Percentiles rank a stretch among this genome's conserved stretches.
Evolutionary conservation across 1,284 basidiomycete species (phyloP).

Genomic region (Mycena sp.): DNA sequence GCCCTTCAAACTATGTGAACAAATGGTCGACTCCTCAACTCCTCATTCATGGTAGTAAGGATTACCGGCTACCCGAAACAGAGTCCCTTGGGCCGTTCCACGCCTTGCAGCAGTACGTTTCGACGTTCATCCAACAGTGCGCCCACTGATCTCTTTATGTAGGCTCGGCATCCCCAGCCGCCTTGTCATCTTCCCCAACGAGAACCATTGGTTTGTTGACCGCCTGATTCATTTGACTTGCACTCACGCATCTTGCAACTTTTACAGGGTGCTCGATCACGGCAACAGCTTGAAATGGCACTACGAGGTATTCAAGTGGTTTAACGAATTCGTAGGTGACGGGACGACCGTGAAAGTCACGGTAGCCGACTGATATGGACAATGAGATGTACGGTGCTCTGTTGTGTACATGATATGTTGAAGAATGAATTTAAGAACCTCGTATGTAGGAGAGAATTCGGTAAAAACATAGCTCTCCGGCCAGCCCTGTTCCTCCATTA

Average conservation of each 20-base stretch:
- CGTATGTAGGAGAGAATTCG: too few species aligned
- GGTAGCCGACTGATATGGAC: too few species aligned
- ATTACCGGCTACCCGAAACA: slow-evolving; percentile 85
- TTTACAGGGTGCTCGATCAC: slow-evolving; percentile 64
- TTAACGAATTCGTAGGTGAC: slow-evolving; percentile 65
- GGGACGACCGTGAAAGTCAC: too few species aligned
- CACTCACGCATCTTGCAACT: too few species aligned
- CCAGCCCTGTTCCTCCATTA: too few species aligned
- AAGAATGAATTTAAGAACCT: too few species aligned
- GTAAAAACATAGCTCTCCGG: too few species aligned
- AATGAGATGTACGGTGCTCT: too few species aligned
- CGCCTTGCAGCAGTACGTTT: slow-evolving; percentile 76
- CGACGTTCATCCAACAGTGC: background rate
- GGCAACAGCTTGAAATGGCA: slow-evolving; percentile 68
- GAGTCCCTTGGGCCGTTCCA: slow-evolving; percentile 88
- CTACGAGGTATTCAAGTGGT: slow-evolving; percentile 89
- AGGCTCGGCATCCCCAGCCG: slow-evolving; percentile 83
- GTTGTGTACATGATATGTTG: too few species aligned
- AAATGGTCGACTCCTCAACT: slow-evolving; percentile 90
- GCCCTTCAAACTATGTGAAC: slow-evolving; percentile 80
- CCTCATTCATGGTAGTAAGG: slow-evolving; percentile 87
- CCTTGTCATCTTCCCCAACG: slow-evolving; percentile 90
- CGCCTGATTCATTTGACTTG: background rate
- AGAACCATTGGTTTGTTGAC: slow-evolving; percentile 85
- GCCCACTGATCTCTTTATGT: background rate